Conservation (phyloP, 352 stramenopile genomes). For the Phytopythium montanum region DNA sequence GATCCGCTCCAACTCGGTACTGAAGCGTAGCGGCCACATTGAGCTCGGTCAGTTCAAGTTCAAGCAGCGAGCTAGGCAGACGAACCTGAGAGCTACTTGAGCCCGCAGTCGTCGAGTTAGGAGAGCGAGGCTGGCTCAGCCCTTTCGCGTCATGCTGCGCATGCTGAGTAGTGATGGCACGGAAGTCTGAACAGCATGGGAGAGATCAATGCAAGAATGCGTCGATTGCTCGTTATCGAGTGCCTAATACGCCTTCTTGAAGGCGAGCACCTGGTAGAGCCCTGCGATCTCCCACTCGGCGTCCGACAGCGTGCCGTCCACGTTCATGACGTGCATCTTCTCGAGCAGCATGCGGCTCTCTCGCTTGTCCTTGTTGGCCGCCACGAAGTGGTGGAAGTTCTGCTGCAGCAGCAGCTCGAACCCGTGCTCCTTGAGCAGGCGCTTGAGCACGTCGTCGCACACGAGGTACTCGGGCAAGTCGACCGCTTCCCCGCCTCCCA, state of each 20-base stretch:
- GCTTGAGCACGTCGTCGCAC: constrained; percentile 69
- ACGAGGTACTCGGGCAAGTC: constrained; percentile 91
- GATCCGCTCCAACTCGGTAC: neutral
- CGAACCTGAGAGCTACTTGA: neutral
- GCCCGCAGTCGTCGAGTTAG: neutral
- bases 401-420: constrained; percentile 83
- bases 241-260: constrained; percentile 77
- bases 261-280: constrained; percentile 82
- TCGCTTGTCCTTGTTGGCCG: constrained; percentile 67
- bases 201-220: neutral
- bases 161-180: neutral
- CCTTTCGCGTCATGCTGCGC: neutral
- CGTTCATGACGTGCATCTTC: constrained; percentile 89
- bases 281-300: constrained; percentile 85
- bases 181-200: neutral
- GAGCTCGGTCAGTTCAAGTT: neutral
- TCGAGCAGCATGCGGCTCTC: constrained; percentile 63
- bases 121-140: neutral
- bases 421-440: constrained; percentile 63
- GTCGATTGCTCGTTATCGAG: neutral
- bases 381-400: constrained; percentile 84
- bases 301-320: constrained; percentile 76
- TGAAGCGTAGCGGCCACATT: neutral
- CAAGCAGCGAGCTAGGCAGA: neutral
- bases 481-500: constrained; percentile 64